These are phyloP conservation scores for Pleurotus ostreatus DNA, from an alignment of 768 basidiomycete genomes.

Conservation along the genomic window DNA sequence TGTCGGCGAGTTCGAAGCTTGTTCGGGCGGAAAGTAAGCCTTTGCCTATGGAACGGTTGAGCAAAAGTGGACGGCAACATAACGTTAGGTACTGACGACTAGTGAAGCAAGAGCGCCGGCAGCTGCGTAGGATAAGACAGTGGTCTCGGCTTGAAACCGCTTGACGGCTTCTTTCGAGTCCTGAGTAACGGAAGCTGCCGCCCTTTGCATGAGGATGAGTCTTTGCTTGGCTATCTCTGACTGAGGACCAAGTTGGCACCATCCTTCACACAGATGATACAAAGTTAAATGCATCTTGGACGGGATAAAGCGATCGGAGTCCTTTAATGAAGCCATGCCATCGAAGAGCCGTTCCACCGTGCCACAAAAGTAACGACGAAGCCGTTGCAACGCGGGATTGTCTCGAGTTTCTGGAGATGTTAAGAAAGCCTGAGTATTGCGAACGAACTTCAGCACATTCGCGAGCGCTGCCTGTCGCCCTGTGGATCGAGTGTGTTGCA, in stretches of 20 bases:
- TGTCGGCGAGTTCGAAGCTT: constrained; percentile 56
- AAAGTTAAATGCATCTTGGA: constrained; percentile 72
- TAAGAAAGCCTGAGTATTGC: constrained; percentile 78
- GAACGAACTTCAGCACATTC: constrained; percentile 83
- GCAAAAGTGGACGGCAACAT: neutral
- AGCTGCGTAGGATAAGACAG: constrained; percentile 72
- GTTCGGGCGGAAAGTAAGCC: constrained; percentile 67
- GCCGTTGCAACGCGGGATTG: constrained; percentile 70
- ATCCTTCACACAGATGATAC: constrained; percentile 87
- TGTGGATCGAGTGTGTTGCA: constrained; percentile 66
- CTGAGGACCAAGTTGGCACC: constrained; percentile 84
- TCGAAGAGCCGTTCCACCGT: constrained; percentile 85
- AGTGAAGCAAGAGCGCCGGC: constrained; percentile 86
- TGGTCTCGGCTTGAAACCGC: constrained; percentile 66
- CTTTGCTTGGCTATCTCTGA: constrained; percentile 70
- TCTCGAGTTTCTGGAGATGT: constrained; percentile 67
- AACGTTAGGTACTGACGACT: constrained; percentile 55
- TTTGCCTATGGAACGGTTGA: constrained; percentile 52
- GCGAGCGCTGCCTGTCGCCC: constrained; percentile 70
- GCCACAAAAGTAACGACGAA: constrained; percentile 90
- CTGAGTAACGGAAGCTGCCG: constrained; percentile 51
- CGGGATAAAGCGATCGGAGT: constrained; percentile 75
- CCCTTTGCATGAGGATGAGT: constrained; percentile 66
- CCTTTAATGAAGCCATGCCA: constrained; percentile 62
- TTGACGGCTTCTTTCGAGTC: constrained; percentile 53